Base-by-base conservation (phyloP, 352 stramenopile species). In the Pythium periplocum region DNA sequence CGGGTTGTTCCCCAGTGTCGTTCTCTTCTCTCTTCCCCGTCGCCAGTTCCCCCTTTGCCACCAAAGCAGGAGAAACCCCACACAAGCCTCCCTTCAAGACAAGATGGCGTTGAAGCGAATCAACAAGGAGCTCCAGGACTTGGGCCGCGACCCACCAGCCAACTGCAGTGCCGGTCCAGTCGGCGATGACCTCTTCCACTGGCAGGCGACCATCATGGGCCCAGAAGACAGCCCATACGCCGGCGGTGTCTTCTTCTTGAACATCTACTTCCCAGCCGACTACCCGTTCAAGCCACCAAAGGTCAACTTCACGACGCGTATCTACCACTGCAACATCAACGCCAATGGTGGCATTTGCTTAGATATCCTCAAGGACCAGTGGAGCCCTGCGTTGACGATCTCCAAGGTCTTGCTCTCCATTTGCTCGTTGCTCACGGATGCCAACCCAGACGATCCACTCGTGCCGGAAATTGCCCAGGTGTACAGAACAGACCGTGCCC, bases 271-370 rank as follows among this genome's bases (percentile, higher is more conserved):
- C 74, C 96, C 97, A 49, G 95, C 96, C 39, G 97, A 99, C 72
- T 99, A 99, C 83, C 97, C 97, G 44, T 99, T 99, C 80, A 99
- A 99, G 86, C 96, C 96, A 34, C 96, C 96, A 53, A 98, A 96
- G 61, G 96, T 99, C 44, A 98, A 98, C 75, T 99, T 99, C 76
- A 98, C 93, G 54, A 99, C 97, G 62, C 95, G 96, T 73, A 99
- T 99, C 61, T 99, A 99, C 73, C 97, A 99, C 75, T 98, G 95
- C 79, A 99, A 99, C 93, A 99, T 99, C 73, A 99, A 99, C 73
- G 96, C 93, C 45, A 99, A 98, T 79, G 97, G 97, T 64, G 96
- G 96, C 50, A 99, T 99, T 64, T 99, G 97, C 80, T 86, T 99
- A 80, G 97, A 99, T 69, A 99, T 99, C 69, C 82, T 99, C 62